These are phyloP conservation scores for Rhizopus arrhizus DNA, from an alignment of 371 early-diverging fungal species.

Conservation along the genomic window DNA sequence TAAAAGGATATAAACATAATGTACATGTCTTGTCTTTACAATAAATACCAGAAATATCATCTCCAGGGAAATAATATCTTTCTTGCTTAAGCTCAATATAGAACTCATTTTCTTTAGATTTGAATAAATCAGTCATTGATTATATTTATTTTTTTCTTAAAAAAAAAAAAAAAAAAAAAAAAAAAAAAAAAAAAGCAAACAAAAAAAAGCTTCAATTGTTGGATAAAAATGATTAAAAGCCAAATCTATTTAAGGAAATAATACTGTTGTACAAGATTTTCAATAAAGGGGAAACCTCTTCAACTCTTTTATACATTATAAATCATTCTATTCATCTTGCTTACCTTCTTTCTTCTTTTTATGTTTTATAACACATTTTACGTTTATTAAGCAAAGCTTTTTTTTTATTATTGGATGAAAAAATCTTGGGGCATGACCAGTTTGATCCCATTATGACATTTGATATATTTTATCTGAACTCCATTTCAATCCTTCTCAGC, in stretches of 20 bases:
- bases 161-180: conserved; percentile 1
- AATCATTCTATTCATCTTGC: background rate
- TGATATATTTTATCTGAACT: no score
- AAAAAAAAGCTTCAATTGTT: background rate
- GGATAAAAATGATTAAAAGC: background rate
- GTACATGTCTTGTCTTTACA: background rate
- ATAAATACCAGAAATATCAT: conserved; percentile 41
- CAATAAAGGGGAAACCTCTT: no score
- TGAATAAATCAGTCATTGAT: conserved; percentile 25
- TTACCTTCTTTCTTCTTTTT: no score
- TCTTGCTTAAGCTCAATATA: conserved; percentile 46
- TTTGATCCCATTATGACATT: no score
- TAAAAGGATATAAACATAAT: conserved; percentile 13
- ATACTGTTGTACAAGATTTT: background rate
- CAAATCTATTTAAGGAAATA: background rate
- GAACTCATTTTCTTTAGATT: conserved; percentile 41
- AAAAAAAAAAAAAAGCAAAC: background rate
- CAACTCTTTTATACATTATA: background rate
- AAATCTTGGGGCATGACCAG: no score
- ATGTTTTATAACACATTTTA: no score
- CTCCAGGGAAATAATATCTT: conserved; percentile 48
- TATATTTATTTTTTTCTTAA: background rate
- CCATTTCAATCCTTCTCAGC: no score
- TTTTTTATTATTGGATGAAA: no score
- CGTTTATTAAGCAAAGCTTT: no score